These are phyloP conservation scores for Alternaria gansuensis DNA, from an alignment of 2,329 filamentous ascomycete genomes.

Conservation along the genomic window DNA sequence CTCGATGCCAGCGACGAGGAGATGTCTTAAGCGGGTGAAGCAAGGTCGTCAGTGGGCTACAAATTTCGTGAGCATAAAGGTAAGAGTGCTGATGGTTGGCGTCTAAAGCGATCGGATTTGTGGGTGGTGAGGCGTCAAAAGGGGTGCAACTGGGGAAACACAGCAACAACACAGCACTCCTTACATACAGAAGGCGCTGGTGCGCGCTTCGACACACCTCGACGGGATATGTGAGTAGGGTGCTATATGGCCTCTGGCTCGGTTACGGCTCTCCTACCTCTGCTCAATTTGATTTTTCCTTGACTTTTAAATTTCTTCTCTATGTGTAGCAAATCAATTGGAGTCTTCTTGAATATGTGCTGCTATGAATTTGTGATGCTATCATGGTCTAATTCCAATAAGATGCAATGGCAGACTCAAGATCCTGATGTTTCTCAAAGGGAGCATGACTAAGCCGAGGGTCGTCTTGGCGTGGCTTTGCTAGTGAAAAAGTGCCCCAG, in stretches of 20 bases:
- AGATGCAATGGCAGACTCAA: not conserved
- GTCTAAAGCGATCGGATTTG: slow-evolving; percentile 14
- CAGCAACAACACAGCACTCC: slow-evolving; percentile 12
- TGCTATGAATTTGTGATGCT: not conserved
- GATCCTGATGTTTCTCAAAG: not conserved
- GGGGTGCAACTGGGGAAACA: not conserved
- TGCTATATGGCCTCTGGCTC: slow-evolving; percentile 5
- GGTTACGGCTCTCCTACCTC: slow-evolving; percentile 11
- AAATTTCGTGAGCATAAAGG: not conserved
- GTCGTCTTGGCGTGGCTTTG: slow-evolving; percentile 12
- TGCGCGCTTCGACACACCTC: slow-evolving; percentile 16
- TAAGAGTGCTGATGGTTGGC: slow-evolving; percentile 13
- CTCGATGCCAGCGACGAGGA: slow-evolving; percentile 95
- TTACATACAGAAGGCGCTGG: slow-evolving; percentile 14
- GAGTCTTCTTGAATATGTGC: slow-evolving; percentile 10
- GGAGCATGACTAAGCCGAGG: slow-evolving; percentile 27
- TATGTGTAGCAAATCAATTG: slow-evolving; percentile 17
- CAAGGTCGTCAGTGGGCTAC: not conserved
- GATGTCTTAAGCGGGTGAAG: slow-evolving; percentile 24
- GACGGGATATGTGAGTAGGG: slow-evolving; percentile 7
- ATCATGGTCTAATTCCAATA: not conserved
- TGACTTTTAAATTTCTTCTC: slow-evolving; percentile 8
- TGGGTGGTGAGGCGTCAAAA: slow-evolving; percentile 12
- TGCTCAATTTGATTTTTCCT: slow-evolving; percentile 19
- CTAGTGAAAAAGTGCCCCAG: slow-evolving; percentile 28